Evolutionary conservation across 179 eudicot species (phyloP).

Genomic region (Dionaea muscipula): DNA sequence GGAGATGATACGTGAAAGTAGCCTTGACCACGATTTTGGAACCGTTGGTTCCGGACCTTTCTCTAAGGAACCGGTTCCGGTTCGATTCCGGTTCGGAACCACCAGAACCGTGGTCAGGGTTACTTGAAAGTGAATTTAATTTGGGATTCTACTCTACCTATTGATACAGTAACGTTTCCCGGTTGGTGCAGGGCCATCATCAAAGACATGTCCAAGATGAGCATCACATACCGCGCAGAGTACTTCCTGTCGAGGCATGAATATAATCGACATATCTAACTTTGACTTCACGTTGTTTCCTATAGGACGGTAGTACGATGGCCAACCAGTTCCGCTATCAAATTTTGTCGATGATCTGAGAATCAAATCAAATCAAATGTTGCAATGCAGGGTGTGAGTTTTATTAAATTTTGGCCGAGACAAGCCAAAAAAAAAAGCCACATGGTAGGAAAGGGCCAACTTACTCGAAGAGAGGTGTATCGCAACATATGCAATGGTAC

Average conservation of each 20-base stretch:
- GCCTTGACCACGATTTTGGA: too few species aligned
- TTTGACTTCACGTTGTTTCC: conserved; percentile 77
- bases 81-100: too few species aligned
- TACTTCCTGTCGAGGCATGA: conserved; percentile 89
- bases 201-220: conserved; percentile 87
- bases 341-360: conserved; percentile 76
- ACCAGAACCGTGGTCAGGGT: too few species aligned
- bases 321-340: conserved; percentile 98
- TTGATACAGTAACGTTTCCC: conserved; percentile 87
- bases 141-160: too few species aligned
- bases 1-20: background rate
- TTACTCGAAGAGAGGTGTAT: conserved; percentile 83
- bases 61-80: too few species aligned
- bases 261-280: conserved; percentile 65
- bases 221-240: conserved; percentile 68
- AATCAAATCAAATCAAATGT: too few species aligned
- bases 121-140: too few species aligned
- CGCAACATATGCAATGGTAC: conserved; percentile 85
- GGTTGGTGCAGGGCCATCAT: conserved; percentile 85
- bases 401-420: too few species aligned
- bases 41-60: background rate
- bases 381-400: too few species aligned
- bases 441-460: conserved; percentile 8
- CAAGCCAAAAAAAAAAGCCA: too few species aligned
- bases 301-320: conserved; percentile 60